Conservation (phyloP, 805 yeast genomes). For the Wickerhamomyces alni region DNA sequence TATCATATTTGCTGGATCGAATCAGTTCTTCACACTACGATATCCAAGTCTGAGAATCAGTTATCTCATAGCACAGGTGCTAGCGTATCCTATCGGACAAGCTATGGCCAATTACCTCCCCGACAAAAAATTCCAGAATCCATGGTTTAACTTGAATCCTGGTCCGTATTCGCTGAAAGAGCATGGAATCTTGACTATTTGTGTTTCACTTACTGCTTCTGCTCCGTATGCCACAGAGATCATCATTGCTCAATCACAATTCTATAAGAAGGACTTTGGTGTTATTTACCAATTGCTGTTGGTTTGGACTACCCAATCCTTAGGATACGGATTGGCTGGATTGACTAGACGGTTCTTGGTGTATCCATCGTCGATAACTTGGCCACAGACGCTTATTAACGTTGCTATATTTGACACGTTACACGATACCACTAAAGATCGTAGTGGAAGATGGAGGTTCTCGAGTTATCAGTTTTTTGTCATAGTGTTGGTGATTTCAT, state of each 20-base stretch:
- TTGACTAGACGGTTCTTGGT: slow-evolving; percentile 51
- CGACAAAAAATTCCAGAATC: slow-evolving; percentile 24
- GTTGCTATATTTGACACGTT: slow-evolving; percentile 51
- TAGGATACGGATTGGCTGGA: slow-evolving; percentile 67
- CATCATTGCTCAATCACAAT: slow-evolving; percentile 41
- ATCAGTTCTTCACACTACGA: slow-evolving; percentile 47
- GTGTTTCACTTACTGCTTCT: slow-evolving; percentile 36
- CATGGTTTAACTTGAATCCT: slow-evolving; percentile 38
- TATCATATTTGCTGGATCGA: slow-evolving; percentile 48
- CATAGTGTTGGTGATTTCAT: slow-evolving; percentile 33
- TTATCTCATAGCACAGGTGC: slow-evolving; percentile 22
- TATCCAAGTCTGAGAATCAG: slow-evolving; percentile 42
- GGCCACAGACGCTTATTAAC: slow-evolving; percentile 60
- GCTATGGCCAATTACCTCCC: slow-evolving; percentile 30
- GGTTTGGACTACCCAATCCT: slow-evolving; percentile 51
- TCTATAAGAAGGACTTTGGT: slow-evolving; percentile 40
- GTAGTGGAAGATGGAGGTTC: slow-evolving; percentile 54
- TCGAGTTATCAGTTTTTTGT: slow-evolving; percentile 45
- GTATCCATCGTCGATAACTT: slow-evolving; percentile 52
- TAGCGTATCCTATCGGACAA: slow-evolving; percentile 24
- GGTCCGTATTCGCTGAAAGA: slow-evolving; percentile 49
- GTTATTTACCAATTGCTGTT: slow-evolving; percentile 43
- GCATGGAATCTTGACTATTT: slow-evolving; percentile 44
- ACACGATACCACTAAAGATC: slow-evolving; percentile 31
- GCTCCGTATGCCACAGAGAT: slow-evolving; percentile 56